These are phyloP conservation scores for Pilaira anomala DNA, from an alignment of 192 early-diverging fungal species.

Conservation along the genomic window DNA sequence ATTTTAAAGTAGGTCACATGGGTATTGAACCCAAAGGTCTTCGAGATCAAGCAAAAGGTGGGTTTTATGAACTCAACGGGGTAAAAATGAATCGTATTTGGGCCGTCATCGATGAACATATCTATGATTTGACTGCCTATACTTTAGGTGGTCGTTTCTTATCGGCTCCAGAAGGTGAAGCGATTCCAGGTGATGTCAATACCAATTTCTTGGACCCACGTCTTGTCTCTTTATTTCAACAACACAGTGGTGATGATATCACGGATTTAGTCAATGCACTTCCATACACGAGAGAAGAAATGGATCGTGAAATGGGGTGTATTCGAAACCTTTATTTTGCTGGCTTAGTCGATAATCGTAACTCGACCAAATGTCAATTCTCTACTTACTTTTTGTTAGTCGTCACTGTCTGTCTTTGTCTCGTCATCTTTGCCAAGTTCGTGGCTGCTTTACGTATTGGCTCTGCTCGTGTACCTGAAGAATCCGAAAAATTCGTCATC, in stretches of 20 bases:
- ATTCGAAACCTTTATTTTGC: constrained; percentile 81
- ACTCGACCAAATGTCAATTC: constrained; percentile 71
- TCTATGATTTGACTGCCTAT: constrained; percentile 73
- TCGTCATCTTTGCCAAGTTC: constrained; percentile 77
- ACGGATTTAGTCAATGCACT: constrained; percentile 53
- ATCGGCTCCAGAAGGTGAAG: constrained; percentile 39
- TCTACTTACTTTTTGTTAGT: constrained; percentile 82
- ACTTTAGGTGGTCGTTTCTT: constrained; percentile 48
- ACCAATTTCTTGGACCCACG: constrained; percentile 54
- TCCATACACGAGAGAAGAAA: constrained; percentile 42
- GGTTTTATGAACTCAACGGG: constrained; percentile 26
- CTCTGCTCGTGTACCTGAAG: constrained; percentile 67
- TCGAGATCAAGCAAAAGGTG: constrained; percentile 42
- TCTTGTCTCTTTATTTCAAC: constrained; percentile 62
- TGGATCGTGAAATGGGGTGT: constrained; percentile 61
- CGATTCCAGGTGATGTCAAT: constrained; percentile 40
- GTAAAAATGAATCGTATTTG: constrained; percentile 41
- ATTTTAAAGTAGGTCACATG: constrained; percentile 64
- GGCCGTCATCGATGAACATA: constrained; percentile 64
- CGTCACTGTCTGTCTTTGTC: constrained; percentile 73
- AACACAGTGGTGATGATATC: constrained; percentile 61
- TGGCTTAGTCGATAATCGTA: constrained; percentile 82
- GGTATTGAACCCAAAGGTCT: constrained; percentile 57
- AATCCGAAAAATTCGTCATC: constrained; percentile 95
- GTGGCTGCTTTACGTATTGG: constrained; percentile 74